Evolutionary conservation across 2,329 filamentous ascomycete genomes (phyloP).

Genomic region (Cladosporium halotolerans): DNA sequence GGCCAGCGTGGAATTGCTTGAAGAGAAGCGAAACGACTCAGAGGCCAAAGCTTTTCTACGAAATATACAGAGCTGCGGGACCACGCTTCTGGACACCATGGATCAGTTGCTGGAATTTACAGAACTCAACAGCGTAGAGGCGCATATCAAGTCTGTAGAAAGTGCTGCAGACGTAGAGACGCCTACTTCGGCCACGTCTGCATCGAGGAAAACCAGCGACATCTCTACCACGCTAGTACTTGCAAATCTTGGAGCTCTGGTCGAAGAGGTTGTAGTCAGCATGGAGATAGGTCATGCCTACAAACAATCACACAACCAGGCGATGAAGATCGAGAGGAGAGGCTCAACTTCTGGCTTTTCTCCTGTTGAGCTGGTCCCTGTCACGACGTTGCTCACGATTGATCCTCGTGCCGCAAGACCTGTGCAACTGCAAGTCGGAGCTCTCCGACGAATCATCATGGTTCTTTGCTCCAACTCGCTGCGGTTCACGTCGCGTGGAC

Average conservation of each 20-base stretch:
- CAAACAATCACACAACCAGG: background rate
- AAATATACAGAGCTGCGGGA: background rate
- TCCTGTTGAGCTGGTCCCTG: background rate
- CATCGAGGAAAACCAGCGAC: background rate
- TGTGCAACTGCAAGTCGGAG: background rate
- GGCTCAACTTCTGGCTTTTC: background rate
- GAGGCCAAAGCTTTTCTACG: background rate
- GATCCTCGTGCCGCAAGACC: background rate
- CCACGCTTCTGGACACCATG: background rate
- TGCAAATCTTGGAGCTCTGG: background rate
- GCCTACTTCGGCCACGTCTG: too few relatives aligned
- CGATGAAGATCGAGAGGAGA: background rate
- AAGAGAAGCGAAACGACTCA: background rate
- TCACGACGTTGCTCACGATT: background rate
- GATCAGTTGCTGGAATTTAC: background rate
- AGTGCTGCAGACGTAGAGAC: background rate
- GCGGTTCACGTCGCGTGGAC: background rate
- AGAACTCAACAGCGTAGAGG: background rate
- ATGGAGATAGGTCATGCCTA: background rate
- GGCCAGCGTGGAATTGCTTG: background rate
- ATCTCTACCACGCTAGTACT: background rate
- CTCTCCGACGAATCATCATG: background rate
- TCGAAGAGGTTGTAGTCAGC: background rate
- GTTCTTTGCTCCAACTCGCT: background rate
- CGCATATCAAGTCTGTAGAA: background rate